Conservation (phyloP, 2,329 filamentous ascomycete genomes). For the Tolypocladium tundrense region DNA sequence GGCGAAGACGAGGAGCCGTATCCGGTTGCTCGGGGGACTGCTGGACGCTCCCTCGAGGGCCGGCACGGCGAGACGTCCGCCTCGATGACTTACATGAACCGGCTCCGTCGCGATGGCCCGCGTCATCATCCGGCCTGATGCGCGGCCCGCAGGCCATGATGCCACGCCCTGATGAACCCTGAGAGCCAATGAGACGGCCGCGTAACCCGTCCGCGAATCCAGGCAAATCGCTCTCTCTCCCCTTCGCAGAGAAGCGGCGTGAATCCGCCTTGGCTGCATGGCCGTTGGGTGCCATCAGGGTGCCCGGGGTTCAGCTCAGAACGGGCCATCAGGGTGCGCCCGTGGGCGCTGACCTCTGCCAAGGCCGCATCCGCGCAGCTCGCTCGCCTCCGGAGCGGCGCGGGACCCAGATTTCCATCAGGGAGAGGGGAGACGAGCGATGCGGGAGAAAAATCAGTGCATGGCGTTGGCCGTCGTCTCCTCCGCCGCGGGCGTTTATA, state of each 20-base stretch:
- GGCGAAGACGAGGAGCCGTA: not conserved
- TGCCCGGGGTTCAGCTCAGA: not conserved
- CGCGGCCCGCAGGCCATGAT: too few relatives aligned
- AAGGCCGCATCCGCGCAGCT: not conserved
- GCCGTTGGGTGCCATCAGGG: not conserved
- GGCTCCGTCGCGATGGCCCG: not conserved
- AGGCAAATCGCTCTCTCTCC: not conserved
- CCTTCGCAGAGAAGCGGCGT: not conserved
- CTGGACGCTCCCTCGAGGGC: not conserved
- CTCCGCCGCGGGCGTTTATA: not conserved
- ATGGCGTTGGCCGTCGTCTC: not conserved
- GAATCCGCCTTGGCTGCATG: not conserved
- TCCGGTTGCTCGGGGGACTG: not conserved
- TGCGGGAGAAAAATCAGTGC: not conserved
- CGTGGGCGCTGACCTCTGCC: not conserved
- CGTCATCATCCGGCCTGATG: not conserved
- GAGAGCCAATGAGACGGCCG: not conserved
- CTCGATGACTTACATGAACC: not conserved
- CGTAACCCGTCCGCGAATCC: not conserved
- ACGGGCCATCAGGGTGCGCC: not conserved
- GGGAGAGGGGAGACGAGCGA: not conserved
- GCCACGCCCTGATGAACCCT: not conserved
- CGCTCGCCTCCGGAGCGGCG: not conserved
- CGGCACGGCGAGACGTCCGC: not conserved
- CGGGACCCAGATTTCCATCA: not conserved